phyloP scores from a whole-genome alignment of 805 yeast species.

The Kluyveromyces starmeri region DNA sequence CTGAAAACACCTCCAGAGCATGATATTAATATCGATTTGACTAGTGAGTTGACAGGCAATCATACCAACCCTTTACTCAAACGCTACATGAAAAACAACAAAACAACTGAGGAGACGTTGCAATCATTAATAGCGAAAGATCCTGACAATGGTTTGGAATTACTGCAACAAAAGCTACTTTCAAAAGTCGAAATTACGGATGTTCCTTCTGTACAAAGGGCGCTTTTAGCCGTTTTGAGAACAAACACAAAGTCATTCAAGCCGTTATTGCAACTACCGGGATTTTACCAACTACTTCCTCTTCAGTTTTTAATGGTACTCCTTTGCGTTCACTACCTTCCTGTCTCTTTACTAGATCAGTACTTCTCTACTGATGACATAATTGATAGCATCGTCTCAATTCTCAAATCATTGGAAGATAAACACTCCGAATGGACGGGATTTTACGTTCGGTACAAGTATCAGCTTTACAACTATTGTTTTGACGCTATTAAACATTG shows the following conservation, averaged over 20 bases:
- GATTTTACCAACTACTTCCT: conserved; percentile 25
- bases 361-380: conserved; percentile 10
- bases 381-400: conserved; percentile 1
- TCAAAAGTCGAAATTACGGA: conserved; percentile 9
- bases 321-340: conserved; percentile 24
- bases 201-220: conserved; percentile 14
- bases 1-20: conserved; percentile 7
- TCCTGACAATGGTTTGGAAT: conserved; percentile 11
- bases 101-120: not conserved
- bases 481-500: conserved; percentile 10
- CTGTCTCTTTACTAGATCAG: conserved; percentile 11
- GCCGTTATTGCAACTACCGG: conserved; percentile 20
- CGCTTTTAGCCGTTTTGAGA: conserved; percentile 19
- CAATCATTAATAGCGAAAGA: conserved; percentile 1
- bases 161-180: conserved; percentile 15
- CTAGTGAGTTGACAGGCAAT: conserved; percentile 20
- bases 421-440: conserved; percentile 13
- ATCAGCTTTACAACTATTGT: conserved; percentile 20
- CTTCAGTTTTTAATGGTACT: conserved; percentile 23
- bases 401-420: conserved; percentile 16
- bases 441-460: conserved; percentile 24
- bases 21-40: conserved; percentile 18
- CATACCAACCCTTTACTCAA: conserved; percentile 20
- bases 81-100: conserved; percentile 18
- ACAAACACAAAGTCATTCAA: conserved; percentile 25